Base-by-base conservation (phyloP, 2,329 filamentous ascomycete genomes). In the Penicillium sp. region DNA sequence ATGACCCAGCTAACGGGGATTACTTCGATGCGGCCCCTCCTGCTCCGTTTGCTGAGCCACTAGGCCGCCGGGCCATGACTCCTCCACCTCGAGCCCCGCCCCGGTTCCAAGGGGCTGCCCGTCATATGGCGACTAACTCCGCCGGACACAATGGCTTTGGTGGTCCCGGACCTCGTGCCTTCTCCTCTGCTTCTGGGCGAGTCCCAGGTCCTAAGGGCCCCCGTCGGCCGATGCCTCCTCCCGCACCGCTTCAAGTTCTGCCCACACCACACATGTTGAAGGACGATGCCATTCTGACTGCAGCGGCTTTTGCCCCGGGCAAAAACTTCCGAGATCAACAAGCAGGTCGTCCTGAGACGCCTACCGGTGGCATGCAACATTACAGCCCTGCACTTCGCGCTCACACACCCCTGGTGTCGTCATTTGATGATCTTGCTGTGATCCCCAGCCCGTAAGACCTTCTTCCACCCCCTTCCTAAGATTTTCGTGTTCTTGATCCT, bases 61-160 rank as follows among this genome's bases (percentile, higher is more conserved):
- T 96, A 15, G 87, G 85, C 60, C 89, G 93, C 65, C 89, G 93
- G 67, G 93, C 93, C 50, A 97, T 97, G 93, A 97, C 93, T 20
- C 93, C 93, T 50, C 93, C 93, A 18, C 92, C 93, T 62, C 81
- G 82, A 53, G 85, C 82, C 56, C 84, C 85, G 49, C 82, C 84
- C 14, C 80, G 84, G 33, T 82, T 82, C 54, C 84, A 76, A 59
- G 74, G 75, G 11, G 66, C 65, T 37, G 63, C 67, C 41, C 72
- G 75, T 44, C 79, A 81, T 64, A 77, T 78, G 69, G 78, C 79
- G 33, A 73, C 69, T 48, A 74, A 77, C 53, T 77, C 80, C 52
- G 64, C 70, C 47, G 75, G 76, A 23, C 48, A 47, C 33, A 58
- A 53, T 49, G 62, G 63, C 22, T 65, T 68, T 37, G 54, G 70